phyloP scores from a whole-genome alignment of 345 rosid genomes.

The Corchorus olitorius region DNA sequence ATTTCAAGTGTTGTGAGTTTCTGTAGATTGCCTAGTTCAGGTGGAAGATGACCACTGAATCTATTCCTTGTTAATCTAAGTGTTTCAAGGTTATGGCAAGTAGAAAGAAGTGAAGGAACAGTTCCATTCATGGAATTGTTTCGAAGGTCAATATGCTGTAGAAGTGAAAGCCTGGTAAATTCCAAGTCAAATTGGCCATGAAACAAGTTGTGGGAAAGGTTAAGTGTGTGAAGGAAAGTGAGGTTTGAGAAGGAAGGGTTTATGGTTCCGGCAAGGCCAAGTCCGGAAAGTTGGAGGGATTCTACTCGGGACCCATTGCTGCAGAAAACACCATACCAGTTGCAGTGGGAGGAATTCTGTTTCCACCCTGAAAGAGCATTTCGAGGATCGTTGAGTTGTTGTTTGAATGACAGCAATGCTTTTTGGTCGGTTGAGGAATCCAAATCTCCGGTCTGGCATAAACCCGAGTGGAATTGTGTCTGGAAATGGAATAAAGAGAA shows the following conservation, averaged over 20 bases:
- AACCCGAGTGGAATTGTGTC: not conserved
- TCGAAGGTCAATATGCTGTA: conserved; percentile 17
- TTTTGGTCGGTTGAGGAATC: conserved; percentile 25
- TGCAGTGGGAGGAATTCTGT: conserved; percentile 26
- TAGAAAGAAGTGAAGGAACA: not conserved
- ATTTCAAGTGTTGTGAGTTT: not conserved
- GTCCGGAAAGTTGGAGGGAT: conserved; percentile 1
- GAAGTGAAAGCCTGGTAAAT: conserved; percentile 8
- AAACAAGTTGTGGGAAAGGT: conserved; percentile 21
- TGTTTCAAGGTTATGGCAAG: conserved; percentile 10
- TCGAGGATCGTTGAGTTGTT: conserved; percentile 23
- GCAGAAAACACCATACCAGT: conserved; percentile 26
- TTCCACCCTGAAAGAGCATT: conserved; percentile 28
- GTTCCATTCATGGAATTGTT: conserved; percentile 18
- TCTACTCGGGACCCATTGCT: conserved; percentile 13
- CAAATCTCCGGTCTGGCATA: conserved; percentile 4
- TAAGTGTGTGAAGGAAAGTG: conserved; percentile 7
- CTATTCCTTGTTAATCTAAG: conserved; percentile 1
- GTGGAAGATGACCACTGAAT: conserved; percentile 8
- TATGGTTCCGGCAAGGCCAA: conserved; percentile 12
- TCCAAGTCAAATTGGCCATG: conserved; percentile 1
- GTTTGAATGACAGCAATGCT: conserved; percentile 30
- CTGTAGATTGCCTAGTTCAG: conserved; percentile 13
- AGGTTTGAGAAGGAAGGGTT: conserved; percentile 4
- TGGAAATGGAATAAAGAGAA: conserved; percentile 18